Evolutionary conservation across 208 protist species (phyloP), one percentile per base, ranked within the genome.

Genomic region (Trypanosoma caninum): DNA sequence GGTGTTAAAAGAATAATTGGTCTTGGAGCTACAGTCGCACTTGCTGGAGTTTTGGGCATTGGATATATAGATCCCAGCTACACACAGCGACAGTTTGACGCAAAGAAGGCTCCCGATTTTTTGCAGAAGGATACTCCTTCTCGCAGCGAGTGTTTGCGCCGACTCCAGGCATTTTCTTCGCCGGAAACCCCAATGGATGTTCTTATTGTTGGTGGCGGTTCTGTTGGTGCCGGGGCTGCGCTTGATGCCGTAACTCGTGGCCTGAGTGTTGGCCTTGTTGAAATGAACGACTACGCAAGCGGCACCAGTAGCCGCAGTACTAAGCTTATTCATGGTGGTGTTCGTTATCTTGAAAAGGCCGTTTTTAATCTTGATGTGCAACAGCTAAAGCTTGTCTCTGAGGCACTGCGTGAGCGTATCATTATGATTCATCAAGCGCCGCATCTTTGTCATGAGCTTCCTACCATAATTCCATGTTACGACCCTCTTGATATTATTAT

Each of bases 241-340:
- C 74, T 99, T 10, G 97, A 99, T 74, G 94, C 95, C 2, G 69
- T 77, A 33, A 94, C 87, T 14, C 85, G 97, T 56, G 97, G 97
- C 25, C 74, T 98, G 18, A 78, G 74, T 4, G 87, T 96, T 1
- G 93, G 91, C 18, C 69, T 98, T 46, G 84, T 99, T 40, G 97
- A 99, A 64, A 88, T 87, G 73, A 80, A 94, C 63, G 97, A 99
- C 82, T 99, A 98, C 64, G 92, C 92, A 11, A 91, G 91, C 25
- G 96, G 95, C 23, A 98, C 97, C 33, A 95, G 85, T 63, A 95
- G 85, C 58, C 88, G 91, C n/a, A 93, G 87, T 50, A 98, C 96
- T 4, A 99, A 98, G 75, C 91, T 99, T 16, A 97, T 98, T 48
- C 97, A 99, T 69, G 97, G 97, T 53, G 97, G 96, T 45, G 93